Percentiles rank a stretch among this genome's conserved stretches.
Conservation (phyloP, 1,284 basidiomycete genomes). For the Vanrija sp. region DNA sequence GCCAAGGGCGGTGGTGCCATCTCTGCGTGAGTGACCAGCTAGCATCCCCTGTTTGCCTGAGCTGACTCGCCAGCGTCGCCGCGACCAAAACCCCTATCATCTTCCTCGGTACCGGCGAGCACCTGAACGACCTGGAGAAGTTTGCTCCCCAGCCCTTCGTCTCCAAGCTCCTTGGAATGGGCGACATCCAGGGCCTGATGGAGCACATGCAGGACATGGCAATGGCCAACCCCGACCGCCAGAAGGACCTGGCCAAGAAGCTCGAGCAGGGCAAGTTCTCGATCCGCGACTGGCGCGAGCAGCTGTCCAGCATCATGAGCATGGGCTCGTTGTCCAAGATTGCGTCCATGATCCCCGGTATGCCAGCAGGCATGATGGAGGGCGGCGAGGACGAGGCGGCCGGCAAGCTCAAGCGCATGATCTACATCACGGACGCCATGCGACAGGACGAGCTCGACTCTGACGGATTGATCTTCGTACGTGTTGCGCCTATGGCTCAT, state of each 20-base stretch:
- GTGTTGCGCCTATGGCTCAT: not conserved
- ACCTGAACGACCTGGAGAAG: slow-evolving; percentile 89
- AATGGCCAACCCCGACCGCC: slow-evolving; percentile 87
- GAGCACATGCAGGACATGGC: slow-evolving; percentile 97
- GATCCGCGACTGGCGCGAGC: slow-evolving; percentile 96
- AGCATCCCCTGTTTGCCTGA: too few species aligned
- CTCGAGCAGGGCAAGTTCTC: slow-evolving; percentile 94
- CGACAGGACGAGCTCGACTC: slow-evolving; percentile 88
- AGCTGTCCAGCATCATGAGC: slow-evolving; percentile 95
- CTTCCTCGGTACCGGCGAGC: slow-evolving; percentile 96
- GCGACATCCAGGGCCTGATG: slow-evolving; percentile 94
- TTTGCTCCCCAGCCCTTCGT: slow-evolving; percentile 97
- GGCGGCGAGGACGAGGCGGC: slow-evolving; percentile 83
- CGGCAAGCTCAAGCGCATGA: slow-evolving; percentile 91
- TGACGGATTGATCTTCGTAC: slow-evolving; percentile 84
- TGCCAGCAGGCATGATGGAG: slow-evolving; percentile 82
- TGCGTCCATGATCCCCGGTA: slow-evolving; percentile 96
- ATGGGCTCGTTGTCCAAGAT: slow-evolving; percentile 99
- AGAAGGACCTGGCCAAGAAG: slow-evolving; percentile 98
- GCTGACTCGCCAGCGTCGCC: slow-evolving; percentile 67
- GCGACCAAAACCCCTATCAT: slow-evolving; percentile 97
- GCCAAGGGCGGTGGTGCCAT: slow-evolving; percentile 99
- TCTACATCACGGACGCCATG: slow-evolving; percentile 99
- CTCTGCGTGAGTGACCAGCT: slow-evolving; percentile 51
- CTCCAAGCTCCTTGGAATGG: slow-evolving; percentile 90